Evolutionary conservation across 805 yeast genomes (phyloP).

Genomic region (Saccharomycopsis schoenii): DNA sequence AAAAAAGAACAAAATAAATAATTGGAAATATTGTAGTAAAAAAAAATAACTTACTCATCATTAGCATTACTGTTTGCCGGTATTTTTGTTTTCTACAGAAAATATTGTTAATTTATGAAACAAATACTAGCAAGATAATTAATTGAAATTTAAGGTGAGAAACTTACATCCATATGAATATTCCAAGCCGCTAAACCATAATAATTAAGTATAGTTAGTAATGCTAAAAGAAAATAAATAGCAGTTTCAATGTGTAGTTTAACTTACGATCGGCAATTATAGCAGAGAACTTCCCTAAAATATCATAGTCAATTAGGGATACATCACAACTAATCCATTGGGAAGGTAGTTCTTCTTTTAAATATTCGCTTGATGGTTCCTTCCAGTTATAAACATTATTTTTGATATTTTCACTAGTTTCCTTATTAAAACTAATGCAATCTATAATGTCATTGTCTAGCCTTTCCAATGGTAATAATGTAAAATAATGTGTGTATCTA

Average conservation of each 20-base stretch:
- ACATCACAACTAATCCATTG: constrained; percentile 90
- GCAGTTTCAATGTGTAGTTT: neutral
- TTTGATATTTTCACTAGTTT: constrained; percentile 18
- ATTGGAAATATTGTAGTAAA: neutral
- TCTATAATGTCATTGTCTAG: constrained; percentile 7
- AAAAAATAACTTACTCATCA: neutral
- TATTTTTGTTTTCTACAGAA: neutral
- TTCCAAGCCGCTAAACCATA: constrained; percentile 65
- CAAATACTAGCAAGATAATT: neutral
- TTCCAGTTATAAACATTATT: constrained; percentile 39
- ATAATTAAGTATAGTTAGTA: neutral
- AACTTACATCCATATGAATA: constrained; percentile 65
- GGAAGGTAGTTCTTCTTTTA: constrained; percentile 33
- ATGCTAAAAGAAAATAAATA: neutral
- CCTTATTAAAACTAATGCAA: constrained; percentile 20
- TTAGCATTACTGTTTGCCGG: neutral
- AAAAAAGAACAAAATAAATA: neutral
- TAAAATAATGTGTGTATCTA: constrained; percentile 69
- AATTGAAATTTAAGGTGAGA: no score
- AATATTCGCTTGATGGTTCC: constrained; percentile 29
- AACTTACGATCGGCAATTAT: constrained; percentile 64
- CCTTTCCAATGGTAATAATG: constrained; percentile 31
- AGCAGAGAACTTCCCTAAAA: constrained; percentile 73
- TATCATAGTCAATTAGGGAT: constrained; percentile 54
- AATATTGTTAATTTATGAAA: neutral